Conservation (phyloP, 1,284 basidiomycete species). For the Thelephora terrestris region DNA sequence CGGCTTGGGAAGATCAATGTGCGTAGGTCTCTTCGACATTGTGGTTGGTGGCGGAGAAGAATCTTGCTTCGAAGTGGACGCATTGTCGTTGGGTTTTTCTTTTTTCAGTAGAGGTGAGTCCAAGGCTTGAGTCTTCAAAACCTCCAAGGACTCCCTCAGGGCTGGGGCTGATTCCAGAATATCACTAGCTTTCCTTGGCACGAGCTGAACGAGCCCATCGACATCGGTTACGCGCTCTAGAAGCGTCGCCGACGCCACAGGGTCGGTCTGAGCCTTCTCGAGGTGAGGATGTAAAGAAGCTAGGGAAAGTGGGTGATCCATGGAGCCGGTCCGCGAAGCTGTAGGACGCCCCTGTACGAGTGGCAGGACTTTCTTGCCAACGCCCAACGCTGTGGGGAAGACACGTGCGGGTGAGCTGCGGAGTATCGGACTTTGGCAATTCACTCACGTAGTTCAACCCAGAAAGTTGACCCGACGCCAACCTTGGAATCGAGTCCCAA, state of each 20-base stretch:
- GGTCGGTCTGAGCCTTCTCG: background rate
- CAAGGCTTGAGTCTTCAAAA: no score
- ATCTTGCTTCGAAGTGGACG: no score
- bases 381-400: slow-evolving; percentile 24
- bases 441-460: slow-evolving; percentile 63
- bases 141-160: no score
- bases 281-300: background rate
- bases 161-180: no score
- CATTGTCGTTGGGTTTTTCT: no score
- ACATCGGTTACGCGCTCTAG: background rate
- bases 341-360: slow-evolving; percentile 5
- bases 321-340: background rate
- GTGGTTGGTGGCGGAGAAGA: no score
- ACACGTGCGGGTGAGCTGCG: background rate
- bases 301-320: background rate
- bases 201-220: background rate
- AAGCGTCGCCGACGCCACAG: background rate
- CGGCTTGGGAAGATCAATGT: no score
- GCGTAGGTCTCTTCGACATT: no score
- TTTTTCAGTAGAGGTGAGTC: no score
- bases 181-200: background rate
- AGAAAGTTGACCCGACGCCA: slow-evolving; percentile 61
- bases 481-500: slow-evolving; percentile 63
- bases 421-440: slow-evolving; percentile 4
- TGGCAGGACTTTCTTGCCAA: slow-evolving; percentile 25